These are phyloP conservation scores for Mitragyna speciosa DNA, from an alignment of 257 asterid genomes.

Conservation along the genomic window DNA sequence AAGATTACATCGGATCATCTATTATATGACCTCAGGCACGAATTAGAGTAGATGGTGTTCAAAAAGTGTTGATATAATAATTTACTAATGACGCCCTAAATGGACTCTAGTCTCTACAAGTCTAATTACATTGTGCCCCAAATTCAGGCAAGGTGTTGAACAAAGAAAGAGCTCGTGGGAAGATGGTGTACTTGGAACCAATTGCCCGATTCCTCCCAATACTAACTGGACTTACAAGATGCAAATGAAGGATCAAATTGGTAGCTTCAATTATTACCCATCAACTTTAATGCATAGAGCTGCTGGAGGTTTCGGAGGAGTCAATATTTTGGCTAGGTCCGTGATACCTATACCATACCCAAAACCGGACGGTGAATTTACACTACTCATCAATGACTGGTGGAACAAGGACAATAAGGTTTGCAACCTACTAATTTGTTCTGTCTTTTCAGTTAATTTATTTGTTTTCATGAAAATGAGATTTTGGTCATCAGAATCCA, in stretches of 20 bases:
- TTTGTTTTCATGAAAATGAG: too few species aligned
- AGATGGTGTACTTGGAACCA: conserved; percentile 92
- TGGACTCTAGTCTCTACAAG: too few species aligned
- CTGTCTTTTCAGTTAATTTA: too few species aligned
- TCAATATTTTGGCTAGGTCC: conserved; percentile 57
- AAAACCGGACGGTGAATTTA: conserved; percentile 51
- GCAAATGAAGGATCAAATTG: conserved; percentile 86
- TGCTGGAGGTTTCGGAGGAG: conserved; percentile 75
- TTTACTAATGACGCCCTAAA: too few species aligned
- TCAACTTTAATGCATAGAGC: conserved; percentile 73
- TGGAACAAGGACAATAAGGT: conserved; percentile 85
- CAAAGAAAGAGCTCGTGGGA: conserved; percentile 79
- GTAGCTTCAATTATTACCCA: conserved; percentile 65
- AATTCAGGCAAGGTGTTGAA: conserved; percentile 65
- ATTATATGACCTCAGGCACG: too few species aligned
- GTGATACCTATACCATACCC: conserved; percentile 74
- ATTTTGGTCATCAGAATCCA: neutral
- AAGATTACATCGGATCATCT: too few species aligned
- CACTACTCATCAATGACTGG: conserved; percentile 68
- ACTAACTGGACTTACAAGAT: conserved; percentile 71
- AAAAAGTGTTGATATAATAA: too few species aligned
- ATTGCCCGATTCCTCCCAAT: conserved; percentile 83
- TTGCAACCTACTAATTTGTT: neutral
- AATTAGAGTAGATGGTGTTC: too few species aligned
- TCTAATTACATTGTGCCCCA: neutral